phyloP scores from a whole-genome alignment of 148 eudicot genomes.

The Vaccinium corymbosum region DNA sequence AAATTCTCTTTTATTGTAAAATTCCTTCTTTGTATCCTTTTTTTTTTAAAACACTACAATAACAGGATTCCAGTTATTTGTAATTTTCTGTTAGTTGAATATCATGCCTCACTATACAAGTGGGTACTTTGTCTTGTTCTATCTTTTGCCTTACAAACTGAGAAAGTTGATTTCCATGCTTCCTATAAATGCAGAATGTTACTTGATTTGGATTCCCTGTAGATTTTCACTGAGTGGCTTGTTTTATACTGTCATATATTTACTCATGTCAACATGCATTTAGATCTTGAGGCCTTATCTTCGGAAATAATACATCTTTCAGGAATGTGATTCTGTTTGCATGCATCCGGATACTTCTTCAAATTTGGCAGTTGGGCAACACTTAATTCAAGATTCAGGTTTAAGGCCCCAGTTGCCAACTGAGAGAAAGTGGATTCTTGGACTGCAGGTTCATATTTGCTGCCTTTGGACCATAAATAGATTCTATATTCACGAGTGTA shows the following conservation, averaged over 20 bases:
- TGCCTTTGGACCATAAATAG: background rate
- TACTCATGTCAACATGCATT: background rate
- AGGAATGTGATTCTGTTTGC: conserved; percentile 29
- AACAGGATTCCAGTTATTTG: background rate
- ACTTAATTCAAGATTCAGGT: conserved; percentile 21
- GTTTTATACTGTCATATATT: background rate
- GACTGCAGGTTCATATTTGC: conserved; percentile 39
- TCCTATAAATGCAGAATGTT: background rate
- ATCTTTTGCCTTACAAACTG: background rate
- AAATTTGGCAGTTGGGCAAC: conserved; percentile 12
- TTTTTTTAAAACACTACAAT: background rate
- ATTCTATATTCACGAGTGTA: background rate
- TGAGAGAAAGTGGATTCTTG: conserved; percentile 50
- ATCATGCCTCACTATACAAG: background rate
- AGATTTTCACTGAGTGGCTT: background rate
- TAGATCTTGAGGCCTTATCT: conserved; percentile 5
- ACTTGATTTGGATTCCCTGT: background rate
- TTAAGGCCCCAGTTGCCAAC: conserved; percentile 23
- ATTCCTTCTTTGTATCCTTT: background rate
- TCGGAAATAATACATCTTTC: conserved; percentile 13
- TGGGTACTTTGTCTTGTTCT: background rate
- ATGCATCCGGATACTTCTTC: conserved; percentile 23
- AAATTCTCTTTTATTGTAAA: background rate
- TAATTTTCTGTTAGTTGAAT: background rate
- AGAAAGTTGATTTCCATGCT: background rate